Evolutionary conservation across 2,329 filamentous ascomycete species (phyloP).

Genomic region (Aspergillus tubingensis): DNA sequence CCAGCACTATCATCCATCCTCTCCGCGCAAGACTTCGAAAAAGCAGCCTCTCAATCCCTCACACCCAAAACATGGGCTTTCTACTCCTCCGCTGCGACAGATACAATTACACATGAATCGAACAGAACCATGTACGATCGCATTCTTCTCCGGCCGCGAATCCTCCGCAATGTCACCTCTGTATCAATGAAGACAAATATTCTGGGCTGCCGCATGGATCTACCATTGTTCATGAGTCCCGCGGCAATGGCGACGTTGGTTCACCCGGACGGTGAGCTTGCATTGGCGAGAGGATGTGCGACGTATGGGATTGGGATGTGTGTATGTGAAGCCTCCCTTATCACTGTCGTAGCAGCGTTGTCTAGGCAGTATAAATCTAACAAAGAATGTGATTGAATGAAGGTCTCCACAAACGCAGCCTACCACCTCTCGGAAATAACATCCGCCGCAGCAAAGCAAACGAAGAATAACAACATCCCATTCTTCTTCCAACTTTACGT

Average conservation of each 20-base stretch:
- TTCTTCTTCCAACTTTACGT: conserved; percentile 61
- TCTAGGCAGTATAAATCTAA: neutral
- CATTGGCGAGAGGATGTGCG: conserved; percentile 56
- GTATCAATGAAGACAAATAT: conserved; percentile 57
- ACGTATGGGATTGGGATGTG: conserved; percentile 59
- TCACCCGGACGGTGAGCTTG: conserved; percentile 65
- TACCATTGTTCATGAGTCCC: conserved; percentile 66
- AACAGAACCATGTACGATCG: conserved; percentile 59
- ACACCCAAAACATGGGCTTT: conserved; percentile 71
- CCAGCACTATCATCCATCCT: conserved; percentile 56
- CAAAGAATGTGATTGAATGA: neutral
- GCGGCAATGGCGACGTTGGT: conserved; percentile 66
- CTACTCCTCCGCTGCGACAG: conserved; percentile 67
- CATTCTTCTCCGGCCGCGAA: conserved; percentile 62
- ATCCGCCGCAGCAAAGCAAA: conserved; percentile 36
- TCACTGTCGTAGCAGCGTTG: too few relatives aligned
- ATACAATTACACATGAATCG: conserved; percentile 57
- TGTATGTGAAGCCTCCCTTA: conserved; percentile 28
- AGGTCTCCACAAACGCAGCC: conserved; percentile 63
- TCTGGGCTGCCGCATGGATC: conserved; percentile 53
- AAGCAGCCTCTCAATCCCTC: conserved; percentile 57
- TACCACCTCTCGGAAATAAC: conserved; percentile 60
- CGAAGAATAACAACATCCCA: conserved; percentile 24
- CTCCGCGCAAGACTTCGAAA: conserved; percentile 62
- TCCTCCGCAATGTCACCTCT: conserved; percentile 58